Percentiles rank a stretch among this genome's conserved stretches.
Evolutionary conservation across 441 rosid genomes (phyloP).

Genomic region (Syzygium syzygioides): DNA sequence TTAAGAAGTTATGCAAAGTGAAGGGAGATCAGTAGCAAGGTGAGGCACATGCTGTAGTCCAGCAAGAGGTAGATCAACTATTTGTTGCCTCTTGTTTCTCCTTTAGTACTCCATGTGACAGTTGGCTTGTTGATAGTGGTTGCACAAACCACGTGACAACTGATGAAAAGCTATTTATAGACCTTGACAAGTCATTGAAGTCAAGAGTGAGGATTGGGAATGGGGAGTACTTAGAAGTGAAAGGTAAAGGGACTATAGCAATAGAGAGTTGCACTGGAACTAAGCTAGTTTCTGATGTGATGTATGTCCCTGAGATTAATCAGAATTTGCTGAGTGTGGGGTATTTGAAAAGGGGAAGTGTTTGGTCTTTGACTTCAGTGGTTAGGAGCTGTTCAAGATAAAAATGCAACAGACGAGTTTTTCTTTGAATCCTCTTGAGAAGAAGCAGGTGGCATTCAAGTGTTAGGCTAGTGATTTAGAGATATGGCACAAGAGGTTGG

Average conservation of each 20-base stretch:
- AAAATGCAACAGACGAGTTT: neutral
- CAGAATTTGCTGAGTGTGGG: conserved; percentile 2
- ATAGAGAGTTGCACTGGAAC: neutral
- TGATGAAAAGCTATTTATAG: neutral
- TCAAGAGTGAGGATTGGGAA: conserved; percentile 4
- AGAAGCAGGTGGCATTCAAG: neutral
- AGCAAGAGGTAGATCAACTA: neutral
- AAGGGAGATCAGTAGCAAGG: neutral
- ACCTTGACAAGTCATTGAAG: neutral
- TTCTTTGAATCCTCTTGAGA: neutral
- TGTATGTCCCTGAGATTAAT: conserved; percentile 3
- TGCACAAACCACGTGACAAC: conserved; percentile 1
- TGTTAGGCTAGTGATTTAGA: neutral
- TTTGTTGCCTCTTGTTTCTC: conserved; percentile 3
- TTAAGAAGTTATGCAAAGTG: neutral
- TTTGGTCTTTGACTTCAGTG: neutral
- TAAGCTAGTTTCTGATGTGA: neutral
- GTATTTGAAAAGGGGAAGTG: neutral
- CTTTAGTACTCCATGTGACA: neutral
- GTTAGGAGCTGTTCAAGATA: neutral
- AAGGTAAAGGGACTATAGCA: neutral
- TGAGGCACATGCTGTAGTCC: neutral
- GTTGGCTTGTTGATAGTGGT: neutral
- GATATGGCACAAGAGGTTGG: neutral
- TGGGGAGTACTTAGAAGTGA: neutral